Evolutionary conservation across 1,139 yeast genomes (phyloP).

Genomic region (Suhomyces bolitotheri): DNA sequence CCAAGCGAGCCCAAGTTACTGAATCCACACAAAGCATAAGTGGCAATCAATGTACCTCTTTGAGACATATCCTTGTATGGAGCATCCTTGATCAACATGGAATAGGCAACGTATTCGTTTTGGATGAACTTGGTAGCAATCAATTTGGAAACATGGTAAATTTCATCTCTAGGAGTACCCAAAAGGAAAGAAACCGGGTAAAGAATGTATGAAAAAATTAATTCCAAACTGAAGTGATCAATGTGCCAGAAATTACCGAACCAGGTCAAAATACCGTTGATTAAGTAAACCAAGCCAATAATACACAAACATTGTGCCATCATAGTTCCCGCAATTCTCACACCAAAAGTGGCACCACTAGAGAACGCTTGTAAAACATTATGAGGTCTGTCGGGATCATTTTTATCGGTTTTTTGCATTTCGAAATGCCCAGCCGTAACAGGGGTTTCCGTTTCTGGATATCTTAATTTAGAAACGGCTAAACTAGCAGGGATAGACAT

Average conservation of each 20-base stretch:
- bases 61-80: slow-evolving; percentile 52
- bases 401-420: slow-evolving; percentile 21
- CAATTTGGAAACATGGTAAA: slow-evolving; percentile 51
- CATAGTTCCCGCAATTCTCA: slow-evolving; percentile 60
- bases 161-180: slow-evolving; percentile 61
- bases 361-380: slow-evolving; percentile 67
- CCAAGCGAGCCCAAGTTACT: slow-evolving; percentile 67
- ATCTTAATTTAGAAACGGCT: slow-evolving; percentile 62
- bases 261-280: slow-evolving; percentile 62
- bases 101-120: slow-evolving; percentile 64
- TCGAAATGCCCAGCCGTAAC: slow-evolving; percentile 49
- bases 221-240: slow-evolving; percentile 50
- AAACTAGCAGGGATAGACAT: slow-evolving; percentile 72
- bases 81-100: slow-evolving; percentile 40
- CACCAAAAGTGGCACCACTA: slow-evolving; percentile 62
- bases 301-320: slow-evolving; percentile 63
- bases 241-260: slow-evolving; percentile 68
- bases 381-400: slow-evolving; percentile 45
- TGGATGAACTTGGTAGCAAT: slow-evolving; percentile 62
- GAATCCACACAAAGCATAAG: slow-evolving; percentile 67
- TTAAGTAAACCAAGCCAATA: slow-evolving; percentile 59
- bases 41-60: slow-evolving; percentile 59
- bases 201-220: slow-evolving; percentile 58
- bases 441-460: slow-evolving; percentile 62
- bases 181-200: slow-evolving; percentile 64